phyloP scores from a whole-genome alignment of 2,329 filamentous ascomycete genomes.

The Septoria linicola region DNA sequence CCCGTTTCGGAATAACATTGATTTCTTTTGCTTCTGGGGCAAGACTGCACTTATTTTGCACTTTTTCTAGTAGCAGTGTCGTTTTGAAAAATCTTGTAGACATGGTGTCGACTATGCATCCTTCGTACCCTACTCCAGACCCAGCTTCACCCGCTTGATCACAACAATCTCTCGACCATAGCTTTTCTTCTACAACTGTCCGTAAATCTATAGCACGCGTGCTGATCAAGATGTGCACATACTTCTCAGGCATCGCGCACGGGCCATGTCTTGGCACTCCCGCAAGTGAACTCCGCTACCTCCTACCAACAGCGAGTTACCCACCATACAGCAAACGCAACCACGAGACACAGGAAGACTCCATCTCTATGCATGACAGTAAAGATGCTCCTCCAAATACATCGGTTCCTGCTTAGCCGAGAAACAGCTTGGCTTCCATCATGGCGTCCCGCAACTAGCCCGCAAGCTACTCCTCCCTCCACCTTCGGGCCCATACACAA shows the following conservation, averaged over 20 bases:
- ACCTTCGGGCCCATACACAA: neutral
- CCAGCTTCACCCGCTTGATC: no score
- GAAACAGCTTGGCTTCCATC: neutral
- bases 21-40: neutral
- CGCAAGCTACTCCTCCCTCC: neutral
- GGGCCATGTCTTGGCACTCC: neutral
- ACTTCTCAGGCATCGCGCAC: neutral
- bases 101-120: no score
- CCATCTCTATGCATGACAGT: no score
- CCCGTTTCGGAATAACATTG: conserved; percentile 14
- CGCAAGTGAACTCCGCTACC: neutral
- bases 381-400: neutral
- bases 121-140: no score
- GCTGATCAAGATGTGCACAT: neutral
- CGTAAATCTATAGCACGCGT: no score
- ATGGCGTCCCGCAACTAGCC: neutral
- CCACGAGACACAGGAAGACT: no score
- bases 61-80: neutral
- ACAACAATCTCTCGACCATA: no score
- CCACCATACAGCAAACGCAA: no score
- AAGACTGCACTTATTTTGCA: neutral
- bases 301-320: no score
- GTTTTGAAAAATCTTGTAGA: neutral
- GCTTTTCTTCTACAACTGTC: no score
- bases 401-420: neutral